phyloP scores from a whole-genome alignment of 768 basidiomycete species.

The Russula sp. region DNA sequence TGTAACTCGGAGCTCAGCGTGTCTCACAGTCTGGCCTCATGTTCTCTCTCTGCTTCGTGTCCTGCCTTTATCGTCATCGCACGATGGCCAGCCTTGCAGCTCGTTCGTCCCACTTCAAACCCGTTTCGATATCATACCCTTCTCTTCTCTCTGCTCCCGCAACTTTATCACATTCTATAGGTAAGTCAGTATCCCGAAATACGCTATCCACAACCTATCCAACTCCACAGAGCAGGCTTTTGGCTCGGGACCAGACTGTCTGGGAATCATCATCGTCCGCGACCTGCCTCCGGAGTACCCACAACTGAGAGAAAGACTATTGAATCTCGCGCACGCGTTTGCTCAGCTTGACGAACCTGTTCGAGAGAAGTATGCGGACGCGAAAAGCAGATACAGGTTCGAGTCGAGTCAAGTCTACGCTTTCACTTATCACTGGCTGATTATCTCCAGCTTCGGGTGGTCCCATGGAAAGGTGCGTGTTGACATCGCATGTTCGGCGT shows the following conservation, averaged over 20 bases:
- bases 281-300: slow-evolving; percentile 73
- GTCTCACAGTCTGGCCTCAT: slow-evolving; percentile 1
- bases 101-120: slow-evolving; percentile 41
- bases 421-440: slow-evolving; percentile 4
- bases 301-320: slow-evolving; percentile 61
- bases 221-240: slow-evolving; percentile 67
- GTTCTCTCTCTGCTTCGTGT: slow-evolving; percentile 15
- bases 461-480: slow-evolving; percentile 81
- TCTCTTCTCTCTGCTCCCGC: slow-evolving; percentile 53
- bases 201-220: slow-evolving; percentile 4
- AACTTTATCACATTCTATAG: slow-evolving; percentile 58
- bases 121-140: slow-evolving; percentile 61
- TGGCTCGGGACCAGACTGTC: slow-evolving; percentile 68
- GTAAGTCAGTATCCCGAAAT: slow-evolving; percentile 36
- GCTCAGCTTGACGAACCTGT: slow-evolving; percentile 61
- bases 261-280: slow-evolving; percentile 79
- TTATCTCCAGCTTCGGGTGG: slow-evolving; percentile 78
- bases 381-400: slow-evolving; percentile 71
- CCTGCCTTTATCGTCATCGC: slow-evolving; percentile 20
- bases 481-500: not conserved
- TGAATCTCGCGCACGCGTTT: slow-evolving; percentile 74
- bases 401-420: slow-evolving; percentile 35
- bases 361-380: slow-evolving; percentile 74
- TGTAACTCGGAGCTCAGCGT: slow-evolving; percentile 2
- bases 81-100: slow-evolving; percentile 16